Evolutionary conservation across 345 rosid species (phyloP), one percentile per base, ranked within the genome.

Genomic region (Boechera stricta): DNA sequence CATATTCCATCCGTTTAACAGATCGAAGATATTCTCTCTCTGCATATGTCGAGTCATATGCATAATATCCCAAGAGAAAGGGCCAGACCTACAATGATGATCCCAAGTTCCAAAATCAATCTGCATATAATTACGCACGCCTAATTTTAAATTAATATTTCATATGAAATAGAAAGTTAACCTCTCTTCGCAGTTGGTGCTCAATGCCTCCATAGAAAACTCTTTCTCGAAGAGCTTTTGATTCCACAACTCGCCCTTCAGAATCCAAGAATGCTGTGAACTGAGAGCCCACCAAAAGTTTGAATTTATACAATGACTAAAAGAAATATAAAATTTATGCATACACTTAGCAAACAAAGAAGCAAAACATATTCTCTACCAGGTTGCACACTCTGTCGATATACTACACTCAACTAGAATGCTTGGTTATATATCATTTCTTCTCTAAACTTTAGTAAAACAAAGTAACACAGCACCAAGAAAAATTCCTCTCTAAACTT

Each of bases 181-280:
- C 99, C 98, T 91, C 91, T 84, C 69, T 93, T 54, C 97, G 87
- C 73, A 88, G 77, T 63, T 74, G 36, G 78, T 86, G 94, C 72
- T 90, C 98, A 76, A 88, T 84, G 86, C 96, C 98, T 64, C 99
- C 99, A 76, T 91, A 90, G 84, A 93, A 93, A 73, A 96, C 85
- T 85, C 96, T 91, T 77, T 86, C 87, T 76, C 88, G 84, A 64
- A 91, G 84, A 59, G 92, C 91, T 74, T 85, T 76, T 63, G 96
- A 70, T 83, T 91, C 91, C 55, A 81, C 73, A 56, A 93, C 83
- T 61, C 95, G 89, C 66, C 98, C 97, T 84, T 93, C 98, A 61
- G 86, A 88, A 82, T 91, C 97, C 87, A 93, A 75, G 83, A 90
- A 90, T 54, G 88, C 89, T 45, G 83, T 82, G 91, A 92, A 93